Conservation (phyloP, 2,329 filamentous ascomycete genomes). For the Aureobasidium sp. region DNA sequence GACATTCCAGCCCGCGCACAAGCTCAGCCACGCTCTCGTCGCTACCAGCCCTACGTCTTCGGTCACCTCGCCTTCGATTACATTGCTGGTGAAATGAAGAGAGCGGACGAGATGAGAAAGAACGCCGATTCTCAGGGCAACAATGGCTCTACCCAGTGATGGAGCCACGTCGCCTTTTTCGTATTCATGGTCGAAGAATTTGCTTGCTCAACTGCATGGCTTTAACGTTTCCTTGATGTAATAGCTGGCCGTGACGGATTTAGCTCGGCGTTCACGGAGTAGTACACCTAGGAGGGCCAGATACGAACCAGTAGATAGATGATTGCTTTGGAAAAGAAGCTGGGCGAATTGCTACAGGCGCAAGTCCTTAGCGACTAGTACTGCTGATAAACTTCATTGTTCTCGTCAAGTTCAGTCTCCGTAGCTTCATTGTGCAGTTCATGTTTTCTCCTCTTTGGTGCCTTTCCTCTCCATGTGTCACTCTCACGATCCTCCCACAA, state of each 20-base stretch:
- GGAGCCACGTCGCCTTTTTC: background rate
- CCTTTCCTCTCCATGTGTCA: too few species aligned
- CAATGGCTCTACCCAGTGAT: background rate
- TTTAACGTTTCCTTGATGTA: background rate
- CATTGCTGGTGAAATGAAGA: background rate
- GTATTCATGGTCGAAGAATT: too few species aligned
- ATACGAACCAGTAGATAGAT: background rate
- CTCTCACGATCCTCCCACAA: too few species aligned
- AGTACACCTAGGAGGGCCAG: background rate
- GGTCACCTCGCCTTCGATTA: slow-evolving; percentile 3
- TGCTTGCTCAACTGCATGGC: background rate
- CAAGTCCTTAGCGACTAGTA: background rate
- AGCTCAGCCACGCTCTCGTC: background rate
- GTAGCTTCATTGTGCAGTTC: background rate
- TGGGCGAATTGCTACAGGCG: background rate
- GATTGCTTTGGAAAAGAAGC: background rate
- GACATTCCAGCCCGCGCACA: background rate
- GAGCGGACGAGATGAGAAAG: background rate
- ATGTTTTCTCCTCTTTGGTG: background rate
- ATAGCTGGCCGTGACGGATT: background rate
- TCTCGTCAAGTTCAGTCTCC: background rate
- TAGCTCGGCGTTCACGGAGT: background rate
- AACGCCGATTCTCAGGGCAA: background rate
- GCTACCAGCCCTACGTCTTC: background rate
- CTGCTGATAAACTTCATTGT: background rate